These are phyloP conservation scores for Kodamaea restingae DNA, from an alignment of 805 yeast species.

Conservation along the genomic window DNA sequence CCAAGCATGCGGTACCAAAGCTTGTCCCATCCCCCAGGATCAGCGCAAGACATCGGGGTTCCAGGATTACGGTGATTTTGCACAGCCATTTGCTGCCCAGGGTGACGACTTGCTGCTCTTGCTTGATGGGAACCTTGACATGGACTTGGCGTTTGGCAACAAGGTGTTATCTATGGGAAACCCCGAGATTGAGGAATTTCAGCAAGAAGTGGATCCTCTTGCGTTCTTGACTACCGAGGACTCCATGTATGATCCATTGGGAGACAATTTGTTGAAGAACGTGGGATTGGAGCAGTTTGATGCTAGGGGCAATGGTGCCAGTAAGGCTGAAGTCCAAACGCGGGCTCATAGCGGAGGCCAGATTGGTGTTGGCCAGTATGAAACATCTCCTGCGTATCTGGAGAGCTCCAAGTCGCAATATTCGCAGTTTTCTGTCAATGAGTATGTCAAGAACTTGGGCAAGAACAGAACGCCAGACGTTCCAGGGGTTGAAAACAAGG, in stretches of 20 bases:
- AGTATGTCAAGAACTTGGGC: background rate
- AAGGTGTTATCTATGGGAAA: conserved; percentile 2
- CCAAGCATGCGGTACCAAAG: conserved; percentile 78
- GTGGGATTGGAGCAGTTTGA: conserved; percentile 9
- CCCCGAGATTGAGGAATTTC: background rate
- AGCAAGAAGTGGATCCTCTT: conserved; percentile 25
- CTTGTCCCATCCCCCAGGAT: conserved; percentile 59
- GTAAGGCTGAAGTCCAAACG: too few relatives aligned
- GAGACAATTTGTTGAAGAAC: conserved; percentile 34
- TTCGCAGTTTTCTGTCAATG: background rate
- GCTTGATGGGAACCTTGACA: conserved; percentile 49
- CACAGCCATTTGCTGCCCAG: conserved; percentile 4
- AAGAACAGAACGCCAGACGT: conserved; percentile 2
- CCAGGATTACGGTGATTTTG: conserved; percentile 13
- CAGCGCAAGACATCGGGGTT: conserved; percentile 9
- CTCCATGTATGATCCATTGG: conserved; percentile 53
- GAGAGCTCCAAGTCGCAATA: background rate
- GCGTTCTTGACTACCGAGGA: conserved; percentile 50
- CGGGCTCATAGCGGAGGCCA: too few relatives aligned
- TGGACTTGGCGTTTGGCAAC: conserved; percentile 47
- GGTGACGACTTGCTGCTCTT: conserved; percentile 41
- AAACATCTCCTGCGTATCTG: too few relatives aligned
- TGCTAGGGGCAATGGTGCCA: too few relatives aligned
- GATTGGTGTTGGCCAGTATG: too few relatives aligned
- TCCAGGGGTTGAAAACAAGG: too few relatives aligned